Conservation (phyloP, 345 rosid species). For the Brassica napus region Da-Ae NC_063447.1:15765001-15765500, state of each 20-base stretch:
- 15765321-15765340: background rate
- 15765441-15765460: background rate
- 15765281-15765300: background rate
- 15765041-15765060: slow-evolving; percentile 15
- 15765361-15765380: background rate
- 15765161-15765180: background rate
- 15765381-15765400: background rate
- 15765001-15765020: background rate
- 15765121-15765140: background rate
- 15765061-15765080: background rate
- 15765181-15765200: background rate
- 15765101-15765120: background rate
- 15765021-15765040: background rate
- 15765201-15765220: background rate
- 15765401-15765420: background rate
- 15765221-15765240: background rate
- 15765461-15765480: background rate
- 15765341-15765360: background rate
- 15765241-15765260: background rate
- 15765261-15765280: background rate
- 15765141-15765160: background rate
- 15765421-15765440: too few species aligned
- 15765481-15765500: background rate
- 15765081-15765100: background rate
- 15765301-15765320: background rate